Evolutionary conservation across 73 alveolate genomes (phyloP), one percentile per base, ranked within the genome.

Genomic region (Paramecium sexaurelia): DNA sequence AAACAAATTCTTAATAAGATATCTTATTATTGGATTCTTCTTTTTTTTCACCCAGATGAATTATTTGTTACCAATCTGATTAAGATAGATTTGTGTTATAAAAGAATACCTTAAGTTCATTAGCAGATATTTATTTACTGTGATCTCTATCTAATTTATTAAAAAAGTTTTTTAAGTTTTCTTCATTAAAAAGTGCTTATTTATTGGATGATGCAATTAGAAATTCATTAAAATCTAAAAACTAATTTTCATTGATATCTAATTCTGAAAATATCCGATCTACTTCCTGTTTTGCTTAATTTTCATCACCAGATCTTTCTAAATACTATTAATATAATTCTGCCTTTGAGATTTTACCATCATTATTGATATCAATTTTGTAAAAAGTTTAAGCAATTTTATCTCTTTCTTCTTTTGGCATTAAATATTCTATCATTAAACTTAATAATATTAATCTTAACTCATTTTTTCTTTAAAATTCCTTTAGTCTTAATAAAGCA

Each of bases 111-210:
- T 37, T 71, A 13, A 71, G 43, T 71, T 71, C 86, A 33, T 19
- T 36, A 11, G 86, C 51, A 71, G 86, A 71, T 33, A 71, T 71
- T 11, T 71, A 6, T 33, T 37, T 22, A 71, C 86, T 71, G 13
- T 35, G 55, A 71, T 71, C 61, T 71, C 86, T 71, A 71, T 71
- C 86, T 19, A 71, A 35, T 71, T 35, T 35, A 71, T 29, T 71
- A 37, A 71, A 71, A 20, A 71, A 71, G 8, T 71, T 40, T n/a
- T 35, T 37, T 13, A 71, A n/a, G 17, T 71, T 71, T 20, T 71
- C 56, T 33, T 37, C 56, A 13, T 22, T 35, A 2, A 71, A 71
- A 0, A 71, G 26, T 11, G 3, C 32, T 71, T 17, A 15, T 36
- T 71, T 27, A 71, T 71, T 37, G 6, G 39, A 71, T 8, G 86